Percentiles rank a stretch among this genome's conserved stretches.
Conservation (phyloP, 2,329 filamentous ascomycete genomes). For the Claviceps monticola region DNA sequence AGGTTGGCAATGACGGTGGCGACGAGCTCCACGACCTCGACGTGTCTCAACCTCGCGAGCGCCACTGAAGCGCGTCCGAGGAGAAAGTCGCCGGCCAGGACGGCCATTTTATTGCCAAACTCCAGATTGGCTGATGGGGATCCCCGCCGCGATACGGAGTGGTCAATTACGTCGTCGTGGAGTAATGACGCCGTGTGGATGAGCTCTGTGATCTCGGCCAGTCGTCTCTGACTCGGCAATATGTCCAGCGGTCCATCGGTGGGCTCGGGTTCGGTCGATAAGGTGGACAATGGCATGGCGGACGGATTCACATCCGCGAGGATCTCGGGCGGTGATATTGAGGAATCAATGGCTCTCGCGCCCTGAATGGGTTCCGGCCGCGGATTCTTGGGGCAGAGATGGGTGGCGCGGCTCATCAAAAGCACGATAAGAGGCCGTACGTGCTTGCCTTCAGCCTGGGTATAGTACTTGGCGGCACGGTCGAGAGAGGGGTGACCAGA, state of each 20-base stretch:
- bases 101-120: slow-evolving; percentile 99
- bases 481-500: slow-evolving; percentile 91
- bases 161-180: slow-evolving; percentile 97
- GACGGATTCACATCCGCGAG: slow-evolving; percentile 74
- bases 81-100: slow-evolving; percentile 92
- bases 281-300: slow-evolving; percentile 29
- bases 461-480: slow-evolving; percentile 95
- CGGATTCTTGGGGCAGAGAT: slow-evolving; percentile 51
- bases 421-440: slow-evolving; percentile 88
- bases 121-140: slow-evolving; percentile 81
- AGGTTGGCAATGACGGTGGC: slow-evolving; percentile 96
- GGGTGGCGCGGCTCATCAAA: slow-evolving; percentile 88
- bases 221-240: slow-evolving; percentile 77
- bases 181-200: slow-evolving; percentile 94
- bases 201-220: slow-evolving; percentile 93
- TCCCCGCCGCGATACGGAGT: slow-evolving; percentile 71
- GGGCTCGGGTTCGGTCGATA: slow-evolving; percentile 21
- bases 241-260: slow-evolving; percentile 46
- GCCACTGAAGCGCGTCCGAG: slow-evolving; percentile 88
- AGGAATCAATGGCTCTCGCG: slow-evolving; percentile 33
- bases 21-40: slow-evolving; percentile 86
- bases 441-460: slow-evolving; percentile 91
- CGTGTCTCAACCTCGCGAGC: slow-evolving; percentile 75
- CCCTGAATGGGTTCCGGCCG: slow-evolving; percentile 26
- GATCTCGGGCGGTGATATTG: slow-evolving; percentile 40